Evolutionary conservation across 78 protist genomes (phyloP), one percentile per base, ranked within the genome.

Genomic region (Dictyostelium purpureum): DNA sequence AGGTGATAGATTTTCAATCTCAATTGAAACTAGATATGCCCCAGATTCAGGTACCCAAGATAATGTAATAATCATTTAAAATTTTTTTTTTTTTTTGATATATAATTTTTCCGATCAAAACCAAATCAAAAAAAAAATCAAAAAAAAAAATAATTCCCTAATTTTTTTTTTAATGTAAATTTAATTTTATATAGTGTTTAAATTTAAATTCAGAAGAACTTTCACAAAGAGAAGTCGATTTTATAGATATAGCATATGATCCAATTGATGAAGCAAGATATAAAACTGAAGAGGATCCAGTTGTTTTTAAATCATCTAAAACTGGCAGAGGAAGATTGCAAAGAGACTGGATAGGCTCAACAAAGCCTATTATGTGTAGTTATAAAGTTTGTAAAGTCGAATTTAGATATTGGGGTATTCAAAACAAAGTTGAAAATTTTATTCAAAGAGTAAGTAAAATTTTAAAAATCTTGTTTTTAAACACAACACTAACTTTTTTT

Each of bases 371-470:
- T 18, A 94, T 96, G 97, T 77, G 93, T 31, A 56, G 92, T 59
- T 94, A 96, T 88, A 97, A 97, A 93, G 87, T 94, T 57, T 87
- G 95, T 92, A 71, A 54, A 56, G 85, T 76, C 4, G 94, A 96
- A 79, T 96, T 97, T 88, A 93, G 81, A 76, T 73, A 66, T 75
- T 96, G 90, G 95, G 98, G 98, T 21, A 12, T 97, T 42, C 97
- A 96, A 82, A 51, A 61, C 16, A 33, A 31, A 21, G 98, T 96
- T 24, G 98, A 97, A 71, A 52, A 79, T 78, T 89, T 65, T 38
- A 75, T 94, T 67, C 95, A 87, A 77, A 81, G 43, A 71, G 54
- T 54, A 66, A 37, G 45, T 35, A 43, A 2, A 4, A 28, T 56
- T 5, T 24, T 47, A 6, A 49, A 14, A 11, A 11, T 49, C 24